Percentiles rank a stretch among this genome's conserved stretches.
Conservation (phyloP, 2,329 filamentous ascomycete species). For the Penicillium sclerotigenum region DNA sequence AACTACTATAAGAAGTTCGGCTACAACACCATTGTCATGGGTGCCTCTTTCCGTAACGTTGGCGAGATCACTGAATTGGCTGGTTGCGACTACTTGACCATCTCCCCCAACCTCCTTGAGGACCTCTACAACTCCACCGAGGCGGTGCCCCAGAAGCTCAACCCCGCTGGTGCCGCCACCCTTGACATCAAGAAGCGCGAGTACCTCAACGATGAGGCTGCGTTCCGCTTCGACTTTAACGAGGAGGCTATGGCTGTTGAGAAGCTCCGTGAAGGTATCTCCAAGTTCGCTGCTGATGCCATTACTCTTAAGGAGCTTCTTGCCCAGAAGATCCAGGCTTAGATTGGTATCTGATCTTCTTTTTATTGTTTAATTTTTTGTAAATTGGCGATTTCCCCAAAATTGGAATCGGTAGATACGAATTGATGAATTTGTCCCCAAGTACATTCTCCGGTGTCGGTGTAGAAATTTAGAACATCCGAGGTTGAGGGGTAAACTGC, state of each 20-base stretch:
- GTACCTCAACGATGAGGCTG: constrained; percentile 84
- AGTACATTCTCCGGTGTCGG: constrained; percentile 4
- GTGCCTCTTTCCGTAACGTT: constrained; percentile 92
- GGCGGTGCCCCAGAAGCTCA: constrained; percentile 87
- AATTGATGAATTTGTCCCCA: constrained; percentile 25
- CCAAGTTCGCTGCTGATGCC: constrained; percentile 97
- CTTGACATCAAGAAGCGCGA: constrained; percentile 82
- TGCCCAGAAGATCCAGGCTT: constrained; percentile 71
- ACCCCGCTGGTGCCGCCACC: constrained; percentile 61
- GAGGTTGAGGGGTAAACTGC: constrained; percentile 7
- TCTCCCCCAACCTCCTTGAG: constrained; percentile 94
- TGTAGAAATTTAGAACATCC: neutral
- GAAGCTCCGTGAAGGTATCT: constrained; percentile 99
- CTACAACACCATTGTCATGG: constrained; percentile 99
- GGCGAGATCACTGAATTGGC: constrained; percentile 98
- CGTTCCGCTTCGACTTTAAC: constrained; percentile 99
- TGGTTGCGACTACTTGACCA: constrained; percentile 98
- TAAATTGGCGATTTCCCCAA: constrained; percentile 28
- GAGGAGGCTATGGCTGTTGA: constrained; percentile 99
- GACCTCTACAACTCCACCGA: constrained; percentile 82
- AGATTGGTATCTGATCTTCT: constrained; percentile 15
- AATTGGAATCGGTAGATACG: constrained; percentile 28
- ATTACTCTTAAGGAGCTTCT: constrained; percentile 90
- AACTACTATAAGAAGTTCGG: constrained; percentile 99
- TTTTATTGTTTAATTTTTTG: constrained; percentile 16